A percentile compares a stretch with the other conserved stretches of the same genome.
These are phyloP conservation scores for Phanerochaete sordida DNA, from an alignment of 768 basidiomycete genomes.

Conservation along the genomic window DNA sequence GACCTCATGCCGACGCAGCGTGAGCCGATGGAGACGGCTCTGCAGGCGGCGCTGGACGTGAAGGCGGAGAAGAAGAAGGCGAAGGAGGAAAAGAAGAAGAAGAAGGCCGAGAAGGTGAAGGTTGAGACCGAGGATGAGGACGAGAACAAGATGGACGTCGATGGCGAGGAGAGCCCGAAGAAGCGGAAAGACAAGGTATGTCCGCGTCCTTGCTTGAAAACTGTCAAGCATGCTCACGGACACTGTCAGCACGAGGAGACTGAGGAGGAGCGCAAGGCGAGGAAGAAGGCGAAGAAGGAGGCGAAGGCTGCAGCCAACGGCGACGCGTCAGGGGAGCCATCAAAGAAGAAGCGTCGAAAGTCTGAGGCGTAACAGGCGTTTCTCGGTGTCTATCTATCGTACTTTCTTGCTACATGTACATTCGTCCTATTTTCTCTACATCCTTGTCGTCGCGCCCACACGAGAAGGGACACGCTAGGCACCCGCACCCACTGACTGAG, in stretches of 20 bases:
- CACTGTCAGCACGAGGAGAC: constrained; percentile 44
- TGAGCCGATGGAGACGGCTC: constrained; percentile 71
- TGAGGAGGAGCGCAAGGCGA: constrained; percentile 79
- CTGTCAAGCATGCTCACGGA: background rate
- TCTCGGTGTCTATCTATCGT: constrained; percentile 12
- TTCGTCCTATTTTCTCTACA: background rate
- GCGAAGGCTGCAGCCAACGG: constrained; percentile 59
- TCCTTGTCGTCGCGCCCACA: background rate
- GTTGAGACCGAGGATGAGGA: constrained; percentile 25
- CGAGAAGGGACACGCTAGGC: too few relatives aligned
- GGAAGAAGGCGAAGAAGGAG: constrained; percentile 74
- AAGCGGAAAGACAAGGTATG: constrained; percentile 41
- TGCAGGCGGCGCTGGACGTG: constrained; percentile 73
- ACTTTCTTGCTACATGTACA: background rate
- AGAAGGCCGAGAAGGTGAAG: constrained; percentile 45
- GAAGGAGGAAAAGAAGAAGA: constrained; percentile 77
- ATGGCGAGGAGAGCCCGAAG: constrained; percentile 29
- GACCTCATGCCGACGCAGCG: constrained; percentile 85
- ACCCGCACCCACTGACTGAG: background rate
- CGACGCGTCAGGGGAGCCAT: constrained; percentile 34
- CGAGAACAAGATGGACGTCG: constrained; percentile 39
- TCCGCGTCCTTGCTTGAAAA: constrained; percentile 8
- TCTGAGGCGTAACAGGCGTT: constrained; percentile 25
- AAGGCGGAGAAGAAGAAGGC: constrained; percentile 83
- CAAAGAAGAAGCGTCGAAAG: constrained; percentile 58